A percentile compares a stretch with the other conserved stretches of the same genome.
Conservation (phyloP, 306 rosid genomes). For the Ochetophila trinervis region DNA sequence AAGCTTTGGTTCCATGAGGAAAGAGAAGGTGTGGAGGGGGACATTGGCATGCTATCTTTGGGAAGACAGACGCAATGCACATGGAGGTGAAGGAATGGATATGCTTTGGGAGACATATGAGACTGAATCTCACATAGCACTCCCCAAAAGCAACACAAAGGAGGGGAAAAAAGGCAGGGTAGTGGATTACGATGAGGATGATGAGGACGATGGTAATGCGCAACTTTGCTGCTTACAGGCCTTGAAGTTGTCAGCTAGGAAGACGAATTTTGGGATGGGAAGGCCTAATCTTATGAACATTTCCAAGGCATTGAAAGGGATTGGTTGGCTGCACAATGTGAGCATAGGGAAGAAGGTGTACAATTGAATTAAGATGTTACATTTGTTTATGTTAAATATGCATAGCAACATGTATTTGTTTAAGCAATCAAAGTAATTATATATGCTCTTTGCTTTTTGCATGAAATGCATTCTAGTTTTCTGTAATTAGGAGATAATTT, state of each 20-base stretch:
- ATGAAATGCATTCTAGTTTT: constrained; percentile 11
- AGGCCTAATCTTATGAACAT: constrained; percentile 71
- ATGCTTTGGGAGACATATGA: constrained; percentile 93
- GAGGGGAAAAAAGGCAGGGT: constrained; percentile 42
- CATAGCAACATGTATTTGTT: constrained; percentile 30
- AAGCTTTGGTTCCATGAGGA: constrained; percentile 77
- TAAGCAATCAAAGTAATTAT: constrained; percentile 46
- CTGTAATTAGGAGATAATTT: too few relatives aligned
- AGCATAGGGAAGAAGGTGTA: constrained; percentile 54
- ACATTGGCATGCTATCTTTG: constrained; percentile 89
- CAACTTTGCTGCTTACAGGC: constrained; percentile 87
- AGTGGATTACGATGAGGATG: constrained; percentile 15
- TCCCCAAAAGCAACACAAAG: constrained; percentile 39
- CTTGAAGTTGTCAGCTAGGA: constrained; percentile 81
- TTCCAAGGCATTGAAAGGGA: constrained; percentile 78
- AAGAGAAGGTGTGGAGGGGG: constrained; percentile 92
- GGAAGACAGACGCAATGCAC: constrained; percentile 71
- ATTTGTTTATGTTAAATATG: constrained; percentile 19
- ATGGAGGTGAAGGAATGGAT: constrained; percentile 78
- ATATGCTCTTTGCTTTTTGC: background rate
- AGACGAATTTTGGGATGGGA: constrained; percentile 87
- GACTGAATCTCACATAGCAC: constrained; percentile 36
- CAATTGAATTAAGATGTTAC: constrained; percentile 28
- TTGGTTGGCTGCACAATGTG: constrained; percentile 76
- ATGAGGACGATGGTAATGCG: constrained; percentile 36